These are phyloP conservation scores for Volvox carteri DNA, from an alignment of 163 green algal genomes.

Conservation along the genomic window DNA sequence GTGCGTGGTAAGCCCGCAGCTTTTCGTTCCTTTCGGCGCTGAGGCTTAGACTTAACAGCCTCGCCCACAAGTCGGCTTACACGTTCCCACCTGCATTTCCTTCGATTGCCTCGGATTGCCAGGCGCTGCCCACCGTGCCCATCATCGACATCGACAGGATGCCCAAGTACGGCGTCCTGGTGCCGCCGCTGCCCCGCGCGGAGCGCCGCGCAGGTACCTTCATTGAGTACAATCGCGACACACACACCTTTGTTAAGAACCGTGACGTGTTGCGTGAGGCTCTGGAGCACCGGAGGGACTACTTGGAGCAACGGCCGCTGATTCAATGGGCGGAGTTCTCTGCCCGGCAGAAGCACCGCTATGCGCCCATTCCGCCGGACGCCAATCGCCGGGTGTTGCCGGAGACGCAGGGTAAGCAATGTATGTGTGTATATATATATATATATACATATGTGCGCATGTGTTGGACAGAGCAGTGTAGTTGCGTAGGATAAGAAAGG, in stretches of 20 bases:
- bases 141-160: slow-evolving; percentile 70
- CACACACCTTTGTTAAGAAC: slow-evolving; percentile 62
- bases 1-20: no score
- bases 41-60: no score
- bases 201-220: slow-evolving; percentile 1
- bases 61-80: no score
- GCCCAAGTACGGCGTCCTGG: slow-evolving; percentile 64
- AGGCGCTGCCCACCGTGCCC: slow-evolving; percentile 46
- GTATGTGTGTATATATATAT: no score
- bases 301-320: slow-evolving; percentile 60
- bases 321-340: slow-evolving; percentile 67
- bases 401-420: slow-evolving; percentile 62
- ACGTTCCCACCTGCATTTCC: no score
- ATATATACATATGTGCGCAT: no score
- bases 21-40: no score
- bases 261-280: slow-evolving; percentile 56
- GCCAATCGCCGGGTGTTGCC: slow-evolving; percentile 52
- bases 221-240: slow-evolving; percentile 59
- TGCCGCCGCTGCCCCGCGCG: slow-evolving; percentile 50
- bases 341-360: slow-evolving; percentile 62
- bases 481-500: no score
- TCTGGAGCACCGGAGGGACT: slow-evolving; percentile 59
- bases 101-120: no score
- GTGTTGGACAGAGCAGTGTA: no score
- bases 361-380: slow-evolving; percentile 64